phyloP scores from a whole-genome alignment of 306 rosid species.

The Vigna reflexopilosa region DNA sequence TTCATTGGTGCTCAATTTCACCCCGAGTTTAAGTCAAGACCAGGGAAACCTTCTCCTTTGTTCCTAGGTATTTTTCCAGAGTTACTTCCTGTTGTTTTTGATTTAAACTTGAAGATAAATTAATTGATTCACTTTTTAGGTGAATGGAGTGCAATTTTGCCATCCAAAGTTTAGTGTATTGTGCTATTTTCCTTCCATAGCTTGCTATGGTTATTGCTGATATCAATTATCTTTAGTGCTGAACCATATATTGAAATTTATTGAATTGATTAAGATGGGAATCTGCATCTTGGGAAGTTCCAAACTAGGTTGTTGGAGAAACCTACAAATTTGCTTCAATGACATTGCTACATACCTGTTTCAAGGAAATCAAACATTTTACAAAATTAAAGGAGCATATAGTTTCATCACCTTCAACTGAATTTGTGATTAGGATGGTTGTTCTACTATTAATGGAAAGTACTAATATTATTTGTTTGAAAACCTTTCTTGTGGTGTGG shows the following conservation, averaged over 20 bases:
- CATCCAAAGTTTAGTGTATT: background rate
- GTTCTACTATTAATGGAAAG: too few relatives aligned
- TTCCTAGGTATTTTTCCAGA: constrained; percentile 61
- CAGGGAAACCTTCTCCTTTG: constrained; percentile 79
- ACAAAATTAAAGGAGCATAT: too few relatives aligned
- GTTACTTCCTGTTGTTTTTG: background rate
- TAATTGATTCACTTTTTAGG: background rate
- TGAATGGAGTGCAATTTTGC: background rate
- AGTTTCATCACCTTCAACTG: too few relatives aligned
- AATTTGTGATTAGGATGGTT: too few relatives aligned
- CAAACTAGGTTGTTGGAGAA: too few relatives aligned
- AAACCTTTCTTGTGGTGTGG: too few relatives aligned
- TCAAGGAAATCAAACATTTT: too few relatives aligned
- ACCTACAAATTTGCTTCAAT: too few relatives aligned
- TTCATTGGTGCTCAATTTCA: constrained; percentile 83
- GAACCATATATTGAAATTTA: background rate
- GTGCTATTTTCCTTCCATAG: background rate
- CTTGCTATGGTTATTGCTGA: background rate
- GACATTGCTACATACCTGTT: too few relatives aligned
- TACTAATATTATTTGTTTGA: too few relatives aligned
- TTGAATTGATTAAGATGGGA: background rate
- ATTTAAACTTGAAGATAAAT: background rate
- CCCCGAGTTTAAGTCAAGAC: constrained; percentile 86
- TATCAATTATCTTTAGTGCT: background rate
- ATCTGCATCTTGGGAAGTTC: too few relatives aligned